Base-by-base conservation (phyloP, 352 stramenopile species). In the Elongisporangium anandrum region DNA sequence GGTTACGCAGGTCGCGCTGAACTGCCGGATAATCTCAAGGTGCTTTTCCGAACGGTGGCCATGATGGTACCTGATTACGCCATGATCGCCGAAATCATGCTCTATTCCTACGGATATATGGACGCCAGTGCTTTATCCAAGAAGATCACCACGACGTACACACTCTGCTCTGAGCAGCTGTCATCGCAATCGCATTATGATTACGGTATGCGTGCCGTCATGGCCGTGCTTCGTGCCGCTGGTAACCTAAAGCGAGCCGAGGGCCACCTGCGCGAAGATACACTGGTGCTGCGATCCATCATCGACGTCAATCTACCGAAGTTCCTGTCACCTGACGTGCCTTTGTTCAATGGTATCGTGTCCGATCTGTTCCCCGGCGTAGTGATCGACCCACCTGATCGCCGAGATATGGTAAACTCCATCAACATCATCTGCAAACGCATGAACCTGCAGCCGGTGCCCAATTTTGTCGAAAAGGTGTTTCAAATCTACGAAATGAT, bases 401-500 rank as follows among this genome's bases (percentile, higher is more conserved):
- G 72, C 65, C 83, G 65, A 10, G 88, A 95, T 16, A 95, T 98
- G 73, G 65, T 97, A 12, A 70, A 78, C 20, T 80, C 85, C 5
- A 95, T 97, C 52, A 65, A 93, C 57, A 54, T 73, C 0, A 79
- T 96, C 9, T 97, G 90, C 69, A 77, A 86, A 22, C 68, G 73
- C n/a, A 82, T 77, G 65, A 91, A 81, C 56, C 70, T 97, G n/a
- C 85, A 98, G 59, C 79, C 89, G 4, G 89, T 94, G 29, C 69
- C 79, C 0, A 95, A 92, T 54, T 98, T 97, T 68, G 82, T 96
- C 15, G 91, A 93, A 38, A 98, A 98, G 53, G 88, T 97, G 12
- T 94, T 98, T 54, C 91, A 98, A 62, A 94, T 98, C 38, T 98
- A 98, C 69, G 94, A 98, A 60, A 98, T 98, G 92, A 97, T 98